Conservation (phyloP, 495 filamentous ascomycete genomes). For the Aspergillus conjunctus region DNA sequence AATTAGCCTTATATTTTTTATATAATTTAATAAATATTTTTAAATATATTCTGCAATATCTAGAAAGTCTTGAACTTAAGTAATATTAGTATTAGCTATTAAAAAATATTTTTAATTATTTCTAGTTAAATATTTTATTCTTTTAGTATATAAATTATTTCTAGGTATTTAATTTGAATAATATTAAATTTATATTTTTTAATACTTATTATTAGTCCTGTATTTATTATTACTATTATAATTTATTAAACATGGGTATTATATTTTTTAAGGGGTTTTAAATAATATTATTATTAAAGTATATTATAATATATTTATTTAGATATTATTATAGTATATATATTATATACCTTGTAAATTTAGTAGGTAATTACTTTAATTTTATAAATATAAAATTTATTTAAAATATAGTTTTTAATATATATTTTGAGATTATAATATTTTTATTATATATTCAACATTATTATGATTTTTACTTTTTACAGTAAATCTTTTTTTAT, state of each 20-base stretch:
- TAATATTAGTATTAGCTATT: not conserved
- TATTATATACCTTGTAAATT: constrained; percentile 4
- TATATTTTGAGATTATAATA: not conserved
- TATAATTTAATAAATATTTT: not conserved
- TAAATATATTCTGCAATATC: constrained; percentile 1
- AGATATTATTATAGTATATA: not conserved
- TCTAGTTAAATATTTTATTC: not conserved
- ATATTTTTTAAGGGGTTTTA: not conserved
- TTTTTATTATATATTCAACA: not conserved
- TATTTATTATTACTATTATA: no score
- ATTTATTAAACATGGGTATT: no score
- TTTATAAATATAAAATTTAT: constrained; percentile 5
- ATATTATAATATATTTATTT: not conserved
- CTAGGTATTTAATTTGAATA: no score
- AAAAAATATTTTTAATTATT: constrained; percentile 2
- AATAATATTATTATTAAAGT: constrained; percentile 1
- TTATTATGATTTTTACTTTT: not conserved
- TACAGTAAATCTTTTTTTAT: constrained; percentile 9
- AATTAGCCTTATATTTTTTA: not conserved
- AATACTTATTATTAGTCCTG: no score
- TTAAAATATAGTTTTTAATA: constrained; percentile 14
- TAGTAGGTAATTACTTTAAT: not conserved
- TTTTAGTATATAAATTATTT: not conserved
- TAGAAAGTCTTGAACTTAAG: not conserved
- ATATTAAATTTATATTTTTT: no score